A percentile compares a stretch with the other conserved stretches of the same genome.
phyloP scores from a whole-genome alignment of 139 green algal species.

The Bryopsis sp. region DNA sequence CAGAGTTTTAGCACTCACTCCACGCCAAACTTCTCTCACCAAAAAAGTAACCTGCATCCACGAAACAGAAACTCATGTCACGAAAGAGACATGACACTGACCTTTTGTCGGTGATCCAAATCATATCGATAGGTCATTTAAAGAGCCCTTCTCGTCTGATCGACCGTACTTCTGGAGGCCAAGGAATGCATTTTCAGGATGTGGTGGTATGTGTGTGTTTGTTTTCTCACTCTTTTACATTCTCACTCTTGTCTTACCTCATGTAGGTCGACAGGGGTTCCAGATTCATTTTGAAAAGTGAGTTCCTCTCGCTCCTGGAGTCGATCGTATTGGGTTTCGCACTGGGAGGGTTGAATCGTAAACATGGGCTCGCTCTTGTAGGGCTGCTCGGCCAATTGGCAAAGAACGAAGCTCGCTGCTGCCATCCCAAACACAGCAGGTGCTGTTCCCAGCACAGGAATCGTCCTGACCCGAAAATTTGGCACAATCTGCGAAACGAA shows the following conservation, averaged over 20 bases:
- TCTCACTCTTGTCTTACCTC: too few relatives aligned
- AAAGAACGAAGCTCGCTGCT: constrained; percentile 71
- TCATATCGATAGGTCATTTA: background rate
- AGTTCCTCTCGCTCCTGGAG: constrained; percentile 68
- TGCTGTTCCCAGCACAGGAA: constrained; percentile 88
- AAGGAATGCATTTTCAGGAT: background rate
- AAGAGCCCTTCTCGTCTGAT: background rate
- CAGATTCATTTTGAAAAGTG: constrained; percentile 26
- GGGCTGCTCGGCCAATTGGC: constrained; percentile 53
- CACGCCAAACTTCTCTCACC: constrained; percentile 51
- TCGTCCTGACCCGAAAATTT: constrained; percentile 90
- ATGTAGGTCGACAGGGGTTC: constrained; percentile 35
- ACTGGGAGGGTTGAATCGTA: constrained; percentile 39
- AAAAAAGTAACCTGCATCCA: constrained; percentile 36
- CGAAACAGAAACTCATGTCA: constrained; percentile 23
- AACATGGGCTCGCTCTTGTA: constrained; percentile 63
- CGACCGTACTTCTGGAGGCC: background rate
- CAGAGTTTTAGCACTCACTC: constrained; percentile 21
- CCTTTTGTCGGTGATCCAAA: background rate
- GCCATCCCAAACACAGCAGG: constrained; percentile 91
- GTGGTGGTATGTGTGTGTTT: background rate
- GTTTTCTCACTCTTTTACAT: background rate
- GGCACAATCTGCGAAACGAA: constrained; percentile 70
- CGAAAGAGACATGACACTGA: background rate
- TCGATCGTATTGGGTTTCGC: constrained; percentile 49